Evolutionary conservation across 1,139 yeast genomes (phyloP), one percentile per base, ranked within the genome.

Genomic region (Zygosaccharomyces pseudobailii): DNA sequence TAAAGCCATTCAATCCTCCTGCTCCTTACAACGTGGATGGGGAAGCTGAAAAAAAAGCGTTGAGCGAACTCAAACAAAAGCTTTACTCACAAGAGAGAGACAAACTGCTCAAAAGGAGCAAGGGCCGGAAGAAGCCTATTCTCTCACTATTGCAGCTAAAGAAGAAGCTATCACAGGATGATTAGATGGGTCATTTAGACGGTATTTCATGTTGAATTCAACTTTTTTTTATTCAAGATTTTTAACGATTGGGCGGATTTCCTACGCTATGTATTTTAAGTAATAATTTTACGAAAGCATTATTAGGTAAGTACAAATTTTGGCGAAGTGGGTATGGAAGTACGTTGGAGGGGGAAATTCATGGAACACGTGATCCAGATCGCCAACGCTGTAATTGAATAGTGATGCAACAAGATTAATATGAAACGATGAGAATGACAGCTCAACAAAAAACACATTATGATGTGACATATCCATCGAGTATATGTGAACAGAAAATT

Each of bases 1-100:
- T 66, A 30, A 60, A 58, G 44, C 64, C 64, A 3, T 59, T 57
- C 43, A 53, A 53, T 24, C 52, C 56, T 3, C 55, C 55, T 4
- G 48, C 41, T 34, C 33, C 45, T 5, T 35, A 31, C 10, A 33
- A 30, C 17, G 39, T 34, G 9, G 47, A 43, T 3, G 33, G 36
- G 6, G 33, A 17, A 10, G 45, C 49, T 19, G 45, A 48, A 9
- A 40, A 33, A 8, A 50, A 51, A 23, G 47, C 54, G 3, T 25
- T 47, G 25, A 40, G 47, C 21, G 45, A 40, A 19, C 36, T 51
- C 22, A 55, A 51, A 24, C 36, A 50, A 33, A 52, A 50, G 36
- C 41, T 50, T 6, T 48, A 52, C 28, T 25, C 45, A 9, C 39
- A 48, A 22, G 59, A 54, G 38, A 53, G 50, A 31, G 49, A 51